These are phyloP conservation scores for Candida namnaoensis DNA, from an alignment of 805 yeast species.

Conservation along the genomic window DNA sequence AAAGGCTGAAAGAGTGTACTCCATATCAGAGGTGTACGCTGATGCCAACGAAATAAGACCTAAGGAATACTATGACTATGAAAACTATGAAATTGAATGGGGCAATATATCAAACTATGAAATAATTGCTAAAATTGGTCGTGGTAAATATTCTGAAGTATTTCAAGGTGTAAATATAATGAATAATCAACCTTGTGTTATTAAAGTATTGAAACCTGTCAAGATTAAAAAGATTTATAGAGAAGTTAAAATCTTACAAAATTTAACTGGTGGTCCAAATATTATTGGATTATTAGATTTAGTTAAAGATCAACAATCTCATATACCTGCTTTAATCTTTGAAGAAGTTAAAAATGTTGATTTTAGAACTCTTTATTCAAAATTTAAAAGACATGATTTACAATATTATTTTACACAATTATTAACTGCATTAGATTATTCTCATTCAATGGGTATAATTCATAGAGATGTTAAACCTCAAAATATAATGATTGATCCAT, in stretches of 20 bases:
- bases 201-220: slow-evolving; percentile 88
- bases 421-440: slow-evolving; percentile 76
- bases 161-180: slow-evolving; percentile 73
- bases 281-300: slow-evolving; percentile 71
- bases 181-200: slow-evolving; percentile 60
- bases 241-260: slow-evolving; percentile 81
- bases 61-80: slow-evolving; percentile 80
- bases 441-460: slow-evolving; percentile 93
- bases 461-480: slow-evolving; percentile 96
- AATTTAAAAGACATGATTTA: slow-evolving; percentile 65
- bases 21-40: slow-evolving; percentile 59
- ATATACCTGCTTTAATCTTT: slow-evolving; percentile 81
- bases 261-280: slow-evolving; percentile 79
- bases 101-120: slow-evolving; percentile 58
- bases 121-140: slow-evolving; percentile 74
- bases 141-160: slow-evolving; percentile 95
- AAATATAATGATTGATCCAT: slow-evolving; percentile 90
- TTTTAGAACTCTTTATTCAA: slow-evolving; percentile 73
- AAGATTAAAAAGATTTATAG: slow-evolving; percentile 86
- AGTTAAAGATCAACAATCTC: slow-evolving; percentile 70
- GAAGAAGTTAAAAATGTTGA: slow-evolving; percentile 81
- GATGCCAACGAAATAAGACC: slow-evolving; percentile 65
- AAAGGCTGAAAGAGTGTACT: slow-evolving; percentile 25
- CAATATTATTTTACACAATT: slow-evolving; percentile 78
- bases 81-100: slow-evolving; percentile 55